These are phyloP conservation scores for Leucosporidium scottii DNA, from an alignment of 768 basidiomycete genomes.

Conservation along the genomic window DNA sequence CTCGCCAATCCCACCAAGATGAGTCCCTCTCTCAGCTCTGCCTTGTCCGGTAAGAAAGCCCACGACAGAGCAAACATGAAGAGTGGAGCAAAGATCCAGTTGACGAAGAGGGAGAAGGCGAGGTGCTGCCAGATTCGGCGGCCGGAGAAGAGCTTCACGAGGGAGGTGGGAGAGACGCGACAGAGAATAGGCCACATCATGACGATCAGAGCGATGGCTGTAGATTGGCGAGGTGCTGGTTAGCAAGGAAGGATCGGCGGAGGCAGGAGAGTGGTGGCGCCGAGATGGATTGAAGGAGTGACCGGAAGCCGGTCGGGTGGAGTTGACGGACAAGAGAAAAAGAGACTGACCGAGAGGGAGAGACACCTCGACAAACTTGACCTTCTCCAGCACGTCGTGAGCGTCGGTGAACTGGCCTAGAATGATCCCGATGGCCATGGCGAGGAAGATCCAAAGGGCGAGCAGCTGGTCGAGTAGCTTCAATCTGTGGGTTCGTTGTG, in stretches of 20 bases:
- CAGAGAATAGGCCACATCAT: constrained; percentile 77
- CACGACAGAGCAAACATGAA: constrained; percentile 78
- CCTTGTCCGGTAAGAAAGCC: constrained; percentile 67
- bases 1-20: constrained; percentile 76
- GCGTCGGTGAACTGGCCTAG: constrained; percentile 59
- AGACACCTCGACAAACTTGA: constrained; percentile 62
- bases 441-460: constrained; percentile 50
- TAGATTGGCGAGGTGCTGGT: background rate
- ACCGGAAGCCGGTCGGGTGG: background rate
- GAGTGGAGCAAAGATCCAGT: constrained; percentile 70
- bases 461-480: constrained; percentile 18
- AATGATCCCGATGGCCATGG: constrained; percentile 68
- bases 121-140: constrained; percentile 60
- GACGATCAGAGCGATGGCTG: constrained; percentile 5
- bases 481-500: no score
- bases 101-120: constrained; percentile 56
- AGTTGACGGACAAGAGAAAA: background rate
- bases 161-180: constrained; percentile 63
- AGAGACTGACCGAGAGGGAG: constrained; percentile 52
- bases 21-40: constrained; percentile 64
- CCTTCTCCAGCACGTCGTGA: constrained; percentile 57
- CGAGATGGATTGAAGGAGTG: no score
- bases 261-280: background rate
- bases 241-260: background rate
- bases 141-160: constrained; percentile 55